These are phyloP conservation scores for Colletotrichum eremochloae DNA, from an alignment of 2,329 filamentous ascomycete species.

Conservation along the genomic window DNA sequence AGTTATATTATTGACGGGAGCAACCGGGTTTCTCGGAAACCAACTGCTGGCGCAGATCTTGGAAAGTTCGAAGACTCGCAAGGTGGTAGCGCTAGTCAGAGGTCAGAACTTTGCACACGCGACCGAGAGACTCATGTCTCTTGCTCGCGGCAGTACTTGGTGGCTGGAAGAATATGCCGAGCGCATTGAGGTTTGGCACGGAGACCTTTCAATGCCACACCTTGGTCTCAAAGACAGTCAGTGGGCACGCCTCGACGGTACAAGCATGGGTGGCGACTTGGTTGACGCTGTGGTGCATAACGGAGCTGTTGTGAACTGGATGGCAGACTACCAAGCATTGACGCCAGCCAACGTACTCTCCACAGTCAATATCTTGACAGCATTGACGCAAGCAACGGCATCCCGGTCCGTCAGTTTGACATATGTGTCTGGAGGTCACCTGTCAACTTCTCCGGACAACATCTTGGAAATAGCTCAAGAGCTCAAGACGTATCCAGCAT, in stretches of 20 bases:
- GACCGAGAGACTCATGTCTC: conserved; percentile 35
- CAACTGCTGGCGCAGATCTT: conserved; percentile 39
- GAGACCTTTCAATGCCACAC: conserved; percentile 18
- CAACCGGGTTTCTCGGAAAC: conserved; percentile 40
- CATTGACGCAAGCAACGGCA: neutral
- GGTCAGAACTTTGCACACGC: conserved; percentile 31
- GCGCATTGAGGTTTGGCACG: conserved; percentile 37
- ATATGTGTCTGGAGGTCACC: conserved; percentile 32
- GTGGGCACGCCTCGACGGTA: conserved; percentile 28
- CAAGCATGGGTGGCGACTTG: conserved; percentile 5
- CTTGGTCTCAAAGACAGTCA: conserved; percentile 19
- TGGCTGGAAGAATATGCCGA: conserved; percentile 33
- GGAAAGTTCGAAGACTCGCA: neutral
- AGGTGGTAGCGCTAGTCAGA: conserved; percentile 34
- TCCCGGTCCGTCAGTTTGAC: conserved; percentile 17
- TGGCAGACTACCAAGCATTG: conserved; percentile 28
- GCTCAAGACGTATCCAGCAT: conserved; percentile 32
- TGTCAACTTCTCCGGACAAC: conserved; percentile 30
- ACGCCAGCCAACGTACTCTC: conserved; percentile 24
- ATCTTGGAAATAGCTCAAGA: conserved; percentile 6
- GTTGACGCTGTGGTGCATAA: conserved; percentile 33
- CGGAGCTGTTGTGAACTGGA: conserved; percentile 39
- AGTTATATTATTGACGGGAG: conserved; percentile 37
- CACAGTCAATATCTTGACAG: conserved; percentile 25
- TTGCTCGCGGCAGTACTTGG: conserved; percentile 40